These are phyloP conservation scores for Rubia yunnanensis DNA, from an alignment of 257 asterid genomes.

Conservation along the genomic window DNA sequence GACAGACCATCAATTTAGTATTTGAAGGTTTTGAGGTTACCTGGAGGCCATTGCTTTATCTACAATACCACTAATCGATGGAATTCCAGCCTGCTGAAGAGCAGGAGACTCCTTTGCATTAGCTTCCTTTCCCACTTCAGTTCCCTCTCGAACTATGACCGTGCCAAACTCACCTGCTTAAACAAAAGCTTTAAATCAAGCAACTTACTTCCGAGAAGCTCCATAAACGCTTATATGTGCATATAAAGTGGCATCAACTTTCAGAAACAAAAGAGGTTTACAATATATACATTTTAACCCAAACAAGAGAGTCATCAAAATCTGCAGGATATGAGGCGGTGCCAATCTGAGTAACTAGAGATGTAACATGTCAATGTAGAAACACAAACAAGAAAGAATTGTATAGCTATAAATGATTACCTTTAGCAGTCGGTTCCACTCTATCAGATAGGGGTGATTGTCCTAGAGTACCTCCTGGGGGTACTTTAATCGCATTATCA, in stretches of 20 bases:
- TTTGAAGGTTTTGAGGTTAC: constrained; percentile 25
- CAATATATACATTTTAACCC: too few species aligned
- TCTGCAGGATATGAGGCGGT: neutral
- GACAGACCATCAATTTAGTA: neutral
- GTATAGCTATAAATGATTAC: constrained; percentile 24
- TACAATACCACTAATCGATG: constrained; percentile 32
- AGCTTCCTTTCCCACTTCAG: constrained; percentile 34
- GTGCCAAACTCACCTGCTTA: constrained; percentile 85
- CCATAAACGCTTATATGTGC: neutral
- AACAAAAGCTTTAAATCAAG: constrained; percentile 9
- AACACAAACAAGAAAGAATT: neutral
- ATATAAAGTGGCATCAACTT: neutral
- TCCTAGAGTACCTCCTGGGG: constrained; percentile 24
- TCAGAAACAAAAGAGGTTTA: neutral
- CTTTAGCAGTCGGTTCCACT: constrained; percentile 39
- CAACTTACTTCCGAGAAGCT: neutral
- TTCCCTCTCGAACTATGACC: constrained; percentile 52
- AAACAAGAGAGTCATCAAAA: neutral
- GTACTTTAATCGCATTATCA: constrained; percentile 22
- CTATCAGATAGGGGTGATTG: constrained; percentile 21
- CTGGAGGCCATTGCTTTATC: constrained; percentile 41
- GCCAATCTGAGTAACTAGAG: too few species aligned
- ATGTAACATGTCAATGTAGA: neutral
- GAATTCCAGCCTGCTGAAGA: constrained; percentile 31
- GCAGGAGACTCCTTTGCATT: constrained; percentile 36